Evolutionary conservation across 2,329 filamentous ascomycete genomes (phyloP).

Genomic region (Fusarium torulosum): DNA sequence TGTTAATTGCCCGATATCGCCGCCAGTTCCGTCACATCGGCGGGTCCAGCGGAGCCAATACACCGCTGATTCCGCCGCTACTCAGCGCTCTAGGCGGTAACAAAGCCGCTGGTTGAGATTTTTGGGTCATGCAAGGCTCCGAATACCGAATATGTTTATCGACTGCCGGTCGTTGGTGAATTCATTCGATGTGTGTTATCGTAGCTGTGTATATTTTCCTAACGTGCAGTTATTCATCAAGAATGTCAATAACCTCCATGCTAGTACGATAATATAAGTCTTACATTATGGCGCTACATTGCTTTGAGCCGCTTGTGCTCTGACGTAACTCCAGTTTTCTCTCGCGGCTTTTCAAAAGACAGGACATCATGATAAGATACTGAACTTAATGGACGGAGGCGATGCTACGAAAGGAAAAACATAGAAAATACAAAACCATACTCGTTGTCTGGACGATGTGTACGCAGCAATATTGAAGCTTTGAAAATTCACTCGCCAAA

Average conservation of each 20-base stretch:
- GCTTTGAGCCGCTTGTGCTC: too few species aligned
- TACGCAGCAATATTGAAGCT: not conserved
- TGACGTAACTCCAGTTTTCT: too few species aligned
- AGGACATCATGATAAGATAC: too few species aligned
- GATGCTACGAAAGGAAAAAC: too few species aligned
- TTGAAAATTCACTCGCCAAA: not conserved
- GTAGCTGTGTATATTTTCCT: not conserved
- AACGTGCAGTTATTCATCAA: too few species aligned
- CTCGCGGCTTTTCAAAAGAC: too few species aligned
- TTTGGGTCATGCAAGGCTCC: constrained; percentile 32
- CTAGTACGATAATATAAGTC: too few species aligned
- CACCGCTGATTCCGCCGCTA: constrained; percentile 20
- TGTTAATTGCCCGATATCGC: constrained; percentile 24
- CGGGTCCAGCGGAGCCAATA: constrained; percentile 3
- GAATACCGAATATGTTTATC: constrained; percentile 5
- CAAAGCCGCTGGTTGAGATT: constrained; percentile 30
- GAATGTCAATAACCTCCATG: too few species aligned
- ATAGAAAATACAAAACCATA: too few species aligned
- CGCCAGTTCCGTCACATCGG: not conserved
- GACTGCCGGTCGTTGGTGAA: not conserved
- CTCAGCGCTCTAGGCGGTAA: constrained; percentile 21
- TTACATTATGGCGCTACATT: too few species aligned
- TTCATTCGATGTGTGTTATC: not conserved
- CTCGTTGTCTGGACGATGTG: too few species aligned
- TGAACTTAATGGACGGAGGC: too few species aligned